These are phyloP conservation scores for Zoysia pacifica DNA, from an alignment of 176 grass and related monocot species.

Conservation along the genomic window DNA sequence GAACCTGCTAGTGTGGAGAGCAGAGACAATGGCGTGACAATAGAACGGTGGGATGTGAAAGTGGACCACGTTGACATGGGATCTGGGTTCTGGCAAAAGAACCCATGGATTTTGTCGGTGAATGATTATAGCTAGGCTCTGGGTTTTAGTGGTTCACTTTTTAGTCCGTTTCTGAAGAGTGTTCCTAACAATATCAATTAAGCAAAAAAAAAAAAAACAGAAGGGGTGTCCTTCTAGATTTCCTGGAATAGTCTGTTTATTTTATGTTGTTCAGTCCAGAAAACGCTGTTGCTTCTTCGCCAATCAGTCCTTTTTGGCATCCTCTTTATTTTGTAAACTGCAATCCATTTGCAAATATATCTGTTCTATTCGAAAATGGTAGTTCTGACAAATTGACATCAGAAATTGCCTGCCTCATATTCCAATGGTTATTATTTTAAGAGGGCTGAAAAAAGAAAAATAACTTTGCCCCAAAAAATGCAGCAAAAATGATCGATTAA, in stretches of 20 bases:
- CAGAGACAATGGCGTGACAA: conserved; percentile 31
- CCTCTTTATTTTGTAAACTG: too few relatives aligned
- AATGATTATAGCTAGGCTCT: not conserved
- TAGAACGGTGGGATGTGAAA: conserved; percentile 36
- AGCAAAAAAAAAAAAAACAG: too few relatives aligned
- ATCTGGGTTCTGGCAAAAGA: conserved; percentile 68
- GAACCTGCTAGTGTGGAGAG: conserved; percentile 31
- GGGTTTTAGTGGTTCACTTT: not conserved
- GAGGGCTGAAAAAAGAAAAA: too few relatives aligned
- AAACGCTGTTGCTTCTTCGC: not conserved
- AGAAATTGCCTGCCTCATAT: too few relatives aligned
- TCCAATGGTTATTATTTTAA: too few relatives aligned
- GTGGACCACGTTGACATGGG: conserved; percentile 64
- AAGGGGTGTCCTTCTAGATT: not conserved
- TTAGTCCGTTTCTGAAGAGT: not conserved
- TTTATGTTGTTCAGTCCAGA: not conserved
- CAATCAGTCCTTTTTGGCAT: too few relatives aligned
- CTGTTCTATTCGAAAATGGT: too few relatives aligned
- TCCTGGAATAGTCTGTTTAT: not conserved
- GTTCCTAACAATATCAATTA: not conserved
- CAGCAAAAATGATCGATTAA: too few relatives aligned
- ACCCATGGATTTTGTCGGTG: conserved; percentile 34
- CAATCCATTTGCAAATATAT: too few relatives aligned
- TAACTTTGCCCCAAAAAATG: too few relatives aligned
- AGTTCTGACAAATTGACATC: too few relatives aligned